These are phyloP conservation scores for Botrytis hyacinthi DNA, from an alignment of 2,329 filamentous ascomycete species.

Conservation along the genomic window DNA sequence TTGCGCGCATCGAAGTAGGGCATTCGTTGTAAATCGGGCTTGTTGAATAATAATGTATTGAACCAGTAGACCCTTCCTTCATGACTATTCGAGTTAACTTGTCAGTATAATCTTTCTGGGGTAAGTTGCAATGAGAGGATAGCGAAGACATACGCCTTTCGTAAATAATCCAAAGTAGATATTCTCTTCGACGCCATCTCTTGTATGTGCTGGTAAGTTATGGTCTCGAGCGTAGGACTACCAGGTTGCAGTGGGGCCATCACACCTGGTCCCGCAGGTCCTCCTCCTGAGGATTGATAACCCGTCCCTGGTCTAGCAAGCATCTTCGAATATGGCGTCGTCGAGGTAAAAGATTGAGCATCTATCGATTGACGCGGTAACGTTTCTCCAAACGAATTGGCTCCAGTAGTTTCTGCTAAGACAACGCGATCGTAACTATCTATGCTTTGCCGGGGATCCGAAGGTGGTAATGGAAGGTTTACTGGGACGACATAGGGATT, in stretches of 20 bases:
- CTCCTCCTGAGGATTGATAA: slow-evolving; percentile 28
- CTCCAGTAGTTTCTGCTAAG: slow-evolving; percentile 24
- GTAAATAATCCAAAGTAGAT: slow-evolving; percentile 86
- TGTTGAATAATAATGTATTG: slow-evolving; percentile 91
- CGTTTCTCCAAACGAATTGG: slow-evolving; percentile 14
- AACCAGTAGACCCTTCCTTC: slow-evolving; percentile 97
- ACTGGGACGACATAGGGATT: slow-evolving; percentile 24
- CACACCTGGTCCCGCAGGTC: slow-evolving; percentile 25
- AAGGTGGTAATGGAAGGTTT: slow-evolving; percentile 7
- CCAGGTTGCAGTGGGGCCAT: slow-evolving; percentile 29
- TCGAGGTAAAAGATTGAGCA: slow-evolving; percentile 31
- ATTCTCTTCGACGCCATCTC: slow-evolving; percentile 90
- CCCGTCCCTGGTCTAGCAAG: slow-evolving; percentile 35
- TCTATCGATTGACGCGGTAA: slow-evolving; percentile 6
- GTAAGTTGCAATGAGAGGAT: neutral
- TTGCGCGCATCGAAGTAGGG: slow-evolving; percentile 83
- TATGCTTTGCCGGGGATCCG: slow-evolving; percentile 14
- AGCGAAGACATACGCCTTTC: slow-evolving; percentile 71
- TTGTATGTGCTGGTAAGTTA: slow-evolving; percentile 63
- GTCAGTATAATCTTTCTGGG: slow-evolving; percentile 1
- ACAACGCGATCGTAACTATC: slow-evolving; percentile 30
- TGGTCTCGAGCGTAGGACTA: slow-evolving; percentile 39
- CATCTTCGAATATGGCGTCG: slow-evolving; percentile 37
- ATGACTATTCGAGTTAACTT: slow-evolving; percentile 56
- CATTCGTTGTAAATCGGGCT: slow-evolving; percentile 74